Conservation (phyloP, 2,329 filamentous ascomycete genomes). For the Alternaria novae-zelandiae region DNA sequence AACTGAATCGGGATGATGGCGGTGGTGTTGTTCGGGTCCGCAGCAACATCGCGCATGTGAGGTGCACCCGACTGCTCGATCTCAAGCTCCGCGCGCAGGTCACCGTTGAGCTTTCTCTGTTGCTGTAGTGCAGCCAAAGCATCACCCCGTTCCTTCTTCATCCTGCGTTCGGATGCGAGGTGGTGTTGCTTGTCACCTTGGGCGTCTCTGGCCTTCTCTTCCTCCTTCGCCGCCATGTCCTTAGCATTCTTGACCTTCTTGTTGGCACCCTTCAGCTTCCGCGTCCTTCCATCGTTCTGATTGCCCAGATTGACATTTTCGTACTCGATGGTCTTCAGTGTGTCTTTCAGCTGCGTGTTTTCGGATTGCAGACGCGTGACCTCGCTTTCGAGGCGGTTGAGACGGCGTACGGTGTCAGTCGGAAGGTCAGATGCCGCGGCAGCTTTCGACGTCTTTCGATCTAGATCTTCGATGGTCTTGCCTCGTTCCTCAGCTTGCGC, state of each 20-base stretch:
- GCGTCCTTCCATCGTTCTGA: slow-evolving; percentile 16
- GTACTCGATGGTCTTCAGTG: slow-evolving; percentile 6
- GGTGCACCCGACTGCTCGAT: slow-evolving; percentile 17
- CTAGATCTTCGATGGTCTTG: slow-evolving; percentile 2
- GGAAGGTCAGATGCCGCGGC: neutral
- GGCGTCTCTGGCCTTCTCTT: slow-evolving; percentile 24
- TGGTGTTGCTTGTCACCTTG: slow-evolving; percentile 19
- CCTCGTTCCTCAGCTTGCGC: slow-evolving; percentile 1
- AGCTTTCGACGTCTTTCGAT: slow-evolving; percentile 2
- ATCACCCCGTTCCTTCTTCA: slow-evolving; percentile 24
- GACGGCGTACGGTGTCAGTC: slow-evolving; percentile 8
- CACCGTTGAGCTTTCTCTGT: slow-evolving; percentile 15
- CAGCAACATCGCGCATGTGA: slow-evolving; percentile 19
- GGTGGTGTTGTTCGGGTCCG: slow-evolving; percentile 8
- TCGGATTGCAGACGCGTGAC: slow-evolving; percentile 14
- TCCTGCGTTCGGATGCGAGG: slow-evolving; percentile 16
- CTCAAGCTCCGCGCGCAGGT: slow-evolving; percentile 17
- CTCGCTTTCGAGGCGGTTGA: slow-evolving; percentile 19
- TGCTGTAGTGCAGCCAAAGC: slow-evolving; percentile 14
- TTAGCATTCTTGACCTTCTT: slow-evolving; percentile 27
- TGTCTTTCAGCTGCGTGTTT: slow-evolving; percentile 14
- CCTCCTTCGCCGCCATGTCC: slow-evolving; percentile 17
- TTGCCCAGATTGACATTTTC: slow-evolving; percentile 9
- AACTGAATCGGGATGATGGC: slow-evolving; percentile 20
- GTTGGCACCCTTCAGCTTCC: slow-evolving; percentile 23